Evolutionary conservation across 352 stramenopile genomes (phyloP).

Genomic region (Blastocystis sp.): DNA sequence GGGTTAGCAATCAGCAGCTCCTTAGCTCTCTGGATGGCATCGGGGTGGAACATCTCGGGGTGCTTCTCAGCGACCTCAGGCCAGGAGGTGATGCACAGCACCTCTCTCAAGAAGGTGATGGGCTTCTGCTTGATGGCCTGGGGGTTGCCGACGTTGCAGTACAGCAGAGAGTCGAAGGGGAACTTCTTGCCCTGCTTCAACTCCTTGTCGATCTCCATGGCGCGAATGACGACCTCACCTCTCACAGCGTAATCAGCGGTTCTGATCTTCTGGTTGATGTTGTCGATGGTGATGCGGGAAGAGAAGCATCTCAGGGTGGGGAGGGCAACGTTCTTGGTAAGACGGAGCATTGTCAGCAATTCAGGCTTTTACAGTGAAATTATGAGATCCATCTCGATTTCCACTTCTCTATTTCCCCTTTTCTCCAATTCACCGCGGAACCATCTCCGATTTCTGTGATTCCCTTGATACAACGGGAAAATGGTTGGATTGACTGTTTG

Average conservation of each 20-base stretch:
- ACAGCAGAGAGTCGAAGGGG: constrained; percentile 83
- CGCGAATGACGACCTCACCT: constrained; percentile 50
- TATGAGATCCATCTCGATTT: neutral
- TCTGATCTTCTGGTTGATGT: neutral
- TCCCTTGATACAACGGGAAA: too few species aligned
- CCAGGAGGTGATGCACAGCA: constrained; percentile 78
- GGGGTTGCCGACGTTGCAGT: constrained; percentile 89
- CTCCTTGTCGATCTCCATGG: constrained; percentile 42
- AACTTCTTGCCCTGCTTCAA: constrained; percentile 75
- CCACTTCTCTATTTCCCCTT: too few species aligned
- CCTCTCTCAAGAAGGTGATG: constrained; percentile 86
- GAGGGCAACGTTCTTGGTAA: neutral
- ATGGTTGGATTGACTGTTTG: neutral
- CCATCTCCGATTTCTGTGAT: neutral
- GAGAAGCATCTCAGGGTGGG: constrained; percentile 24
- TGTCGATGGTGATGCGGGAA: constrained; percentile 9
- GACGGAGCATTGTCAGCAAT: neutral
- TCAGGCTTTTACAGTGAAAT: neutral
- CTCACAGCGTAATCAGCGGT: constrained; percentile 19
- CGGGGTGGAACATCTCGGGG: constrained; percentile 53
- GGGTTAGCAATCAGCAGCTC: constrained; percentile 75
- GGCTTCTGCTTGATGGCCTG: constrained; percentile 85
- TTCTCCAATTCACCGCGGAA: too few species aligned
- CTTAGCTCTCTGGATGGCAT: constrained; percentile 64
- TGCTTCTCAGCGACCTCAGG: constrained; percentile 46